Evolutionary conservation across 1,284 basidiomycete genomes (phyloP).

Genomic region (Ustilago tritici): DNA sequence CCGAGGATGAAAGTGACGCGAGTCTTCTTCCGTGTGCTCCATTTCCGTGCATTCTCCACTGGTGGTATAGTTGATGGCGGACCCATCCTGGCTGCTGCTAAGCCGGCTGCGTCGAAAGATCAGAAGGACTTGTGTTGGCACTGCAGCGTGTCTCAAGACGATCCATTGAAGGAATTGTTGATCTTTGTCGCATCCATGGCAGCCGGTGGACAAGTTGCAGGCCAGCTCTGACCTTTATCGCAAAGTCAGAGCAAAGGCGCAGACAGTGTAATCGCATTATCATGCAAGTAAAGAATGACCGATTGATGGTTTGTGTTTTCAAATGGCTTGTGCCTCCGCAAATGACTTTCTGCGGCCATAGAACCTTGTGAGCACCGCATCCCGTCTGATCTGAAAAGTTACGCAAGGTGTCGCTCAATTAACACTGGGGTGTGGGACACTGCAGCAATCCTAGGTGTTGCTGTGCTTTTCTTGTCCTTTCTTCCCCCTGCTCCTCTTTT

Average conservation of each 20-base stretch:
- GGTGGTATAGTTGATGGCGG: constrained; percentile 11
- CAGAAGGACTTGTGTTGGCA: no score
- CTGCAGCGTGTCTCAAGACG: not conserved
- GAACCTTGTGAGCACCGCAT: constrained; percentile 83
- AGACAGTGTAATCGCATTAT: not conserved
- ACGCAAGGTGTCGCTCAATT: constrained; percentile 82
- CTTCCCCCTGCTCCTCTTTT: not conserved
- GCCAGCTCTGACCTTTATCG: constrained; percentile 11
- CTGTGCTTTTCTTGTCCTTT: constrained; percentile 7
- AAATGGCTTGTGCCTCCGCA: not conserved
- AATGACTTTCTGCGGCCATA: constrained; percentile 77
- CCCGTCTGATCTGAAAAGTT: constrained; percentile 84
- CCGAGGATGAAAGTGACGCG: constrained; percentile 37
- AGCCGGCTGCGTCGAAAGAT: not conserved
- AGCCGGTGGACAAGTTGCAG: constrained; percentile 39
- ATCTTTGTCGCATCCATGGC: constrained; percentile 45
- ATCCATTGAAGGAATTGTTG: not conserved
- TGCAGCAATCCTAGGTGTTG: constrained; percentile 81
- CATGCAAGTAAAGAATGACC: not conserved
- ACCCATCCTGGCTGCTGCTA: constrained; percentile 1
- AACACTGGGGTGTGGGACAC: constrained; percentile 87
- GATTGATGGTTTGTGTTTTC: not conserved
- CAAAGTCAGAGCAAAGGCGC: not conserved
- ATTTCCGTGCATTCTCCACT: constrained; percentile 38
- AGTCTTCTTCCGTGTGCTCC: constrained; percentile 33